These are phyloP conservation scores for Somion occarium DNA, from an alignment of 1,284 basidiomycete species.

Conservation along the genomic window DNA sequence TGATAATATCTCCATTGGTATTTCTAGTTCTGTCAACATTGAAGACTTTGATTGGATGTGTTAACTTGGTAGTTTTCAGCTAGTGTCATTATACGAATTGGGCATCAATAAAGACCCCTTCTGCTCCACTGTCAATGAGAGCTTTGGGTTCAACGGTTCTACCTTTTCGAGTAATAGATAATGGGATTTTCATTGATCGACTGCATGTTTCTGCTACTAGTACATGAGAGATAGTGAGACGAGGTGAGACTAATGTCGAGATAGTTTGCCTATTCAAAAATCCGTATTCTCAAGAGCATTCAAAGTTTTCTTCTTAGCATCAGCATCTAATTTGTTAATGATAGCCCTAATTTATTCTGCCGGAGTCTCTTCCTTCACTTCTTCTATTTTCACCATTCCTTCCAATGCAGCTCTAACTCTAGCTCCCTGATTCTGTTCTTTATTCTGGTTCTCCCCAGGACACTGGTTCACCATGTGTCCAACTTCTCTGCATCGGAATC, in stretches of 20 bases:
- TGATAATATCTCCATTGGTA: slow-evolving; percentile 12
- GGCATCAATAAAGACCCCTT: slow-evolving; percentile 16
- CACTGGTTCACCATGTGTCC: neutral
- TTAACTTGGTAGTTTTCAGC: slow-evolving; percentile 4
- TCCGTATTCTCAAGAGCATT: neutral
- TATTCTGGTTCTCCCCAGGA: neutral
- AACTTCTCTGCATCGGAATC: neutral
- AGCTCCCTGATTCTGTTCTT: neutral
- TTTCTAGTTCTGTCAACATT: slow-evolving; percentile 20
- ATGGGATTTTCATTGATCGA: neutral
- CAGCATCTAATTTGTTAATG: neutral
- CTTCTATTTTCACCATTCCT: neutral
- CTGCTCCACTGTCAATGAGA: slow-evolving; percentile 20
- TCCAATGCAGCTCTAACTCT: neutral
- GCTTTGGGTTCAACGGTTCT: neutral
- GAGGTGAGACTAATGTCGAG: no score
- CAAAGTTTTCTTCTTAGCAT: neutral
- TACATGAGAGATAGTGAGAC: no score
- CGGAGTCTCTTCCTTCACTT: neutral
- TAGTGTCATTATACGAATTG: slow-evolving; percentile 14
- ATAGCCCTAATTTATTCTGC: neutral
- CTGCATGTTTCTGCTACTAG: neutral
- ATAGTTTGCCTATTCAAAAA: no score
- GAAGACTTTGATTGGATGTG: slow-evolving; percentile 17
- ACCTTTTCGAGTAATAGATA: neutral